These are phyloP conservation scores for Wickerhamiella siamensis DNA, from an alignment of 805 yeast genomes.

Conservation along the genomic window DNA sequence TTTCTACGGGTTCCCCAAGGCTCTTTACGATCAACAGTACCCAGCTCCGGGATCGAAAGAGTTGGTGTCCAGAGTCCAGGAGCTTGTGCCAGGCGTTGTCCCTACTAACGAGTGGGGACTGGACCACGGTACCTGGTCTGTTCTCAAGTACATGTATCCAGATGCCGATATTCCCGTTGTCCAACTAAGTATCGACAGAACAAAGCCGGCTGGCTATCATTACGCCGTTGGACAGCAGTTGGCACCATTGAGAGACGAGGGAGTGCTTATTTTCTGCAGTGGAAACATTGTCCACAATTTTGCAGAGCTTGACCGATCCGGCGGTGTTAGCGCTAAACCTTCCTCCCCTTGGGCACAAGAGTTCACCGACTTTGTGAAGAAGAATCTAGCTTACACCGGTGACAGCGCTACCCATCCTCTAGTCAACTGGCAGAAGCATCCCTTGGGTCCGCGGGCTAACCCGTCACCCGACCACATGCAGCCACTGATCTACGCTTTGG, in stretches of 20 bases:
- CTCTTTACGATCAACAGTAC: constrained; percentile 13
- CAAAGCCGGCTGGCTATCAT: constrained; percentile 26
- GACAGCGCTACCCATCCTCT: constrained; percentile 21
- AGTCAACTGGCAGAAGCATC: constrained; percentile 14
- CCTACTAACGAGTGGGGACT: constrained; percentile 13
- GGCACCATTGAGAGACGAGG: constrained; percentile 35
- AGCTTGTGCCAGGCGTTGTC: constrained; percentile 5
- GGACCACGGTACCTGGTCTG: constrained; percentile 18
- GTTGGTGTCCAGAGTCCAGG: constrained; percentile 12
- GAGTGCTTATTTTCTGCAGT: constrained; percentile 41
- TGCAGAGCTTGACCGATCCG: constrained; percentile 6
- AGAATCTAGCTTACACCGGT: constrained; percentile 5
- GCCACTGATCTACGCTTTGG: constrained; percentile 14
- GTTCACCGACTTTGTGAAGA: constrained; percentile 28
- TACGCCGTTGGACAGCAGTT: constrained; percentile 41
- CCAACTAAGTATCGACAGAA: constrained; percentile 27
- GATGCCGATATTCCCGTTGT: constrained; percentile 24
- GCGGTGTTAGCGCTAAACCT: constrained; percentile 9
- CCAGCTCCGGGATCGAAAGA: constrained; percentile 17
- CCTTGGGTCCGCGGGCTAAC: constrained; percentile 32
- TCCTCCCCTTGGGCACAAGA: constrained; percentile 19
- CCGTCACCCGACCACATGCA: constrained; percentile 58
- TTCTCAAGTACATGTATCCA: constrained; percentile 17
- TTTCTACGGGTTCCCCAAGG: constrained; percentile 14
- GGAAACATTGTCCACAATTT: constrained; percentile 65